These are phyloP conservation scores for Melampsora americana DNA, from an alignment of 1,284 basidiomycete genomes.

Conservation along the genomic window DNA sequence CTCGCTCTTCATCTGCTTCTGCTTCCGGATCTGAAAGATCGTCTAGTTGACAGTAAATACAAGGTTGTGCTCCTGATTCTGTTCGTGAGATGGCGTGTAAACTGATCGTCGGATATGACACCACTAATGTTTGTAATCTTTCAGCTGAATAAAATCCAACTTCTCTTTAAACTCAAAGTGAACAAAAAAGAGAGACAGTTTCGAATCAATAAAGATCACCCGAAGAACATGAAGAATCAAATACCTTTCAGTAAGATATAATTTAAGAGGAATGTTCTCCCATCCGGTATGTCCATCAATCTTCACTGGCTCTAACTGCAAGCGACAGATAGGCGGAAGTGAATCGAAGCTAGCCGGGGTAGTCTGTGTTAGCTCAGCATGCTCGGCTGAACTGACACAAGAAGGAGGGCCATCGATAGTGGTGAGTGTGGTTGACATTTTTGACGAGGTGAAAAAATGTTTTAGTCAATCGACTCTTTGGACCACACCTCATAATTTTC, in stretches of 20 bases:
- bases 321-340: not conserved
- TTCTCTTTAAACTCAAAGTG: not conserved
- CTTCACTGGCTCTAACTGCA: not conserved
- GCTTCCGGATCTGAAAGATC: not conserved
- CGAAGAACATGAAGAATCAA: not conserved
- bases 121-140: not conserved
- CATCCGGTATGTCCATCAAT: too few relatives aligned
- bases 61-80: not conserved
- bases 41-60: not conserved
- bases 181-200: not conserved
- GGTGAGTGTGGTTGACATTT: too few relatives aligned
- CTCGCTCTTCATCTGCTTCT: not conserved
- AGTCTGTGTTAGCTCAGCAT: not conserved
- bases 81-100: slow-evolving; percentile 1
- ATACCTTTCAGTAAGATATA: slow-evolving; percentile 3
- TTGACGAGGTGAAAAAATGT: too few relatives aligned
- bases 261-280: not conserved
- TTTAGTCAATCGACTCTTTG: slow-evolving; percentile 54
- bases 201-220: not conserved
- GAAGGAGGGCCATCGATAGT: not conserved
- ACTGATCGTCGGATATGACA: not conserved
- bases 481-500: too few relatives aligned
- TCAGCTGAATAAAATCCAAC: not conserved
- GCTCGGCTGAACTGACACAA: not conserved
- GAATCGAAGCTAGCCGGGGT: not conserved